Evolutionary conservation across 257 asterid genomes (phyloP).

Genomic region (Parsonsia alboflavescens): DNA sequence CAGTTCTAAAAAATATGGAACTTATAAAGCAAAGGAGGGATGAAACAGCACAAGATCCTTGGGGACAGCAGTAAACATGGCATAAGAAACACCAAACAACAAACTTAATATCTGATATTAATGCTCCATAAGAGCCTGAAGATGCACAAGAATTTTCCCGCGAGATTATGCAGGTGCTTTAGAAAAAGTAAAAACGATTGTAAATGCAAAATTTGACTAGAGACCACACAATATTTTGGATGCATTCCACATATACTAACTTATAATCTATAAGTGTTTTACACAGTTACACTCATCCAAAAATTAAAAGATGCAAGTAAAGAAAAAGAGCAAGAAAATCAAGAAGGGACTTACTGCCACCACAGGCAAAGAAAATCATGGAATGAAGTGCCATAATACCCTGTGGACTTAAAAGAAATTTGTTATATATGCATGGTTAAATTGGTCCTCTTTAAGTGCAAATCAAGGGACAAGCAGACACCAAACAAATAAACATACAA

Average conservation of each 20-base stretch:
- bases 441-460: not conserved
- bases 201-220: not conserved
- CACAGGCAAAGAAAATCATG: not conserved
- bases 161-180: not conserved
- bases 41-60: not conserved
- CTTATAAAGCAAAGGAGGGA: not conserved
- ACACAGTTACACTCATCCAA: too few relatives aligned
- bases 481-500: not conserved
- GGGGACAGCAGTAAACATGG: not conserved
- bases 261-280: too few relatives aligned
- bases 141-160: not conserved
- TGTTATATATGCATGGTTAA: too few relatives aligned
- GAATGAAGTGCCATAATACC: not conserved
- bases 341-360: not conserved
- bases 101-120: not conserved
- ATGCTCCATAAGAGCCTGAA: not conserved
- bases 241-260: not conserved
- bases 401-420: not conserved
- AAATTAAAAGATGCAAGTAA: not conserved
- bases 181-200: not conserved
- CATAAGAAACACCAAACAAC: not conserved
- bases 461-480: not conserved
- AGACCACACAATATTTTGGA: not conserved
- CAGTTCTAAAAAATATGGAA: not conserved
- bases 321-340: not conserved